Conservation (phyloP, 2,329 filamentous ascomycete genomes). For the Blastomyces emzantsi region DNA sequence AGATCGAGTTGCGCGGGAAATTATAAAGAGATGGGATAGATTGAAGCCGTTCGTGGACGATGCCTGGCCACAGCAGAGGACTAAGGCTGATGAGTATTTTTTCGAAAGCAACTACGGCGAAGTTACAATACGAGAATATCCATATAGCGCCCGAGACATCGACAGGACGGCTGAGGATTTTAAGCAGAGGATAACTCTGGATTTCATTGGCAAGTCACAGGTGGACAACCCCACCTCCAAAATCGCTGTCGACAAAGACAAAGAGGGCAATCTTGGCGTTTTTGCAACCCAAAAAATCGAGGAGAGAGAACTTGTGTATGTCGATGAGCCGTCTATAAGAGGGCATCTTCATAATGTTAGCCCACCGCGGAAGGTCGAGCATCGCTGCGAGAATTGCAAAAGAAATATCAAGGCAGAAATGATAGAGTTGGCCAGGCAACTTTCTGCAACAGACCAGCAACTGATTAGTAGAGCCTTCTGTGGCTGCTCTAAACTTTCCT, state of each 20-base stretch:
- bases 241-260: conserved; percentile 10
- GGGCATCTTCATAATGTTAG: conserved; percentile 22
- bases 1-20: conserved; percentile 20
- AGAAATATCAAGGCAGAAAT: conserved; percentile 5
- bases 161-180: conserved; percentile 16
- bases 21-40: conserved; percentile 16
- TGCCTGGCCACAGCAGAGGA: conserved; percentile 7
- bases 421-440: background rate
- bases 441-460: background rate
- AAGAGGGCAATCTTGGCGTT: conserved; percentile 19
- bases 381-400: conserved; percentile 26
- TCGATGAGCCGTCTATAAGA: conserved; percentile 30
- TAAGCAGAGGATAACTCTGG: conserved; percentile 19
- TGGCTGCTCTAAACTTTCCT: conserved; percentile 4
- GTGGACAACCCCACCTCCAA: conserved; percentile 12
- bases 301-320: conserved; percentile 22
- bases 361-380: conserved; percentile 8
- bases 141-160: conserved; percentile 23
- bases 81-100: conserved; percentile 18
- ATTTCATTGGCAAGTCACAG: conserved; percentile 19
- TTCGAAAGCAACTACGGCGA: conserved; percentile 22
- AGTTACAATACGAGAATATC: conserved; percentile 20
- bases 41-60: conserved; percentile 10
- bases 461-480: background rate
- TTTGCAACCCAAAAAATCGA: conserved; percentile 24